Evolutionary conservation across 495 filamentous ascomycete species (phyloP), one percentile per base, ranked within the genome.

Genomic region (Aspergillus indologenus): DNA sequence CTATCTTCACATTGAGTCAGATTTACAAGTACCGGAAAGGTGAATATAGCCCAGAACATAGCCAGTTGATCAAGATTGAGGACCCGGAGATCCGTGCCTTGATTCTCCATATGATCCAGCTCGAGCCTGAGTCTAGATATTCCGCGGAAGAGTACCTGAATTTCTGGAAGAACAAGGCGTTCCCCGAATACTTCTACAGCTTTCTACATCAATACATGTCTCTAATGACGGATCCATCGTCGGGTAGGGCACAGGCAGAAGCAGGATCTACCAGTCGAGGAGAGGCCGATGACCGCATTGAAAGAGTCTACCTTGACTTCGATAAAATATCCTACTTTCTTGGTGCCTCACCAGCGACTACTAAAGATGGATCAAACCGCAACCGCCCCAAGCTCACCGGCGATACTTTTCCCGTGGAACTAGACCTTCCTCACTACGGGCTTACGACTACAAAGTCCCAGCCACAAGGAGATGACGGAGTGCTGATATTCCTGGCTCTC

Each of bases 121-220:
- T 94, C 22, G 89, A 98, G 55, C 92, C 95, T 3, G 86, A 96
- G 66, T 89, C 89, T 56, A 83, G 95, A 62, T 92, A 95, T 68
- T 92, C 92, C 18, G 95, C 93, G 9, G 92, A 98, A 48, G 90
- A 98, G 67, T 98, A 96, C 65, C 74, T 99, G 15, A 90, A 93
- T 26, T 90, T 95, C 66, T 98, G 90, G 87, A 87, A 91, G 59
- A 79, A 81, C 42, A 98, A 94, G 70, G 90, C 91, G 2, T 98
- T 98, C 60, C 94, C 94, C 1, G 84, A 90, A 45, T 97, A 96
- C 68, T 98, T 97, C 60, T 96, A 96, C 80, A 95, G 84, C 72
- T 96, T 97, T 68, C 82, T 98, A 31, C 94, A 98, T 67, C 90
- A 96, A 61, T 96, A 97, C 70, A 96, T 98, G 91, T 90, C 88